These are phyloP conservation scores for Podospora didyma DNA, from an alignment of 495 filamentous ascomycete genomes.

Conservation along the genomic window DNA sequence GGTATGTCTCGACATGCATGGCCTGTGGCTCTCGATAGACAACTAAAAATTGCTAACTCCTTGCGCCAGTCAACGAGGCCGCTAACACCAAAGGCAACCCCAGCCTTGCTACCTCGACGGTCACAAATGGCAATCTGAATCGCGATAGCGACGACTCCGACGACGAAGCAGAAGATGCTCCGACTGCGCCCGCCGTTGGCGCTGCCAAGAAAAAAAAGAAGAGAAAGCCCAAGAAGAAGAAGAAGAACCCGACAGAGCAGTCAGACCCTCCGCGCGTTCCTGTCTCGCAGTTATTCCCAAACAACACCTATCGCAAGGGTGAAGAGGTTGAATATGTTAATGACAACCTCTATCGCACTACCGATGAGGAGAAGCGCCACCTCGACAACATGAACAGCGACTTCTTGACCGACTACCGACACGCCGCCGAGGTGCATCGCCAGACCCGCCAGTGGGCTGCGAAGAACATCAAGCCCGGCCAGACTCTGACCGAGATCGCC, in stretches of 20 bases:
- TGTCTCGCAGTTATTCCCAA: conserved; percentile 71
- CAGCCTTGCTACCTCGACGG: conserved; percentile 34
- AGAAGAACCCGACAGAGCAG: conserved; percentile 69
- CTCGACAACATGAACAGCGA: conserved; percentile 79
- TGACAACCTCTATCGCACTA: conserved; percentile 78
- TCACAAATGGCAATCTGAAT: conserved; percentile 56
- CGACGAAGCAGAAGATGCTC: conserved; percentile 50
- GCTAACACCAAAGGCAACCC: conserved; percentile 50
- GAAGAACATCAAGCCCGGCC: conserved; percentile 75
- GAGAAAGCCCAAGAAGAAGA: conserved; percentile 83
- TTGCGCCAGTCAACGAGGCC: conserved; percentile 33
- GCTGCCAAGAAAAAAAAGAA: conserved; percentile 65
- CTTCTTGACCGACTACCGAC: conserved; percentile 80
- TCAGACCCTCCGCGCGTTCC: conserved; percentile 72
- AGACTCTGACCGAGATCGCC: conserved; percentile 75
- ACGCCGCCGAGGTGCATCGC: conserved; percentile 82
- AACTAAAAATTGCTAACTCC: not conserved
- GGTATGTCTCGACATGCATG: conserved; percentile 22
- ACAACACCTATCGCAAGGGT: conserved; percentile 69
- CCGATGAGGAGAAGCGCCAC: conserved; percentile 82
- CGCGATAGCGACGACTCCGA: conserved; percentile 66
- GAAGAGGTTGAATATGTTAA: conserved; percentile 74
- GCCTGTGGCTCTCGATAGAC: too few relatives aligned
- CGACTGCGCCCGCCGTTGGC: conserved; percentile 32
- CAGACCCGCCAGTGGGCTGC: conserved; percentile 83